These are phyloP conservation scores for Zygoascus sp. DNA, from an alignment of 1,139 yeast species.

Conservation along the genomic window DNA sequence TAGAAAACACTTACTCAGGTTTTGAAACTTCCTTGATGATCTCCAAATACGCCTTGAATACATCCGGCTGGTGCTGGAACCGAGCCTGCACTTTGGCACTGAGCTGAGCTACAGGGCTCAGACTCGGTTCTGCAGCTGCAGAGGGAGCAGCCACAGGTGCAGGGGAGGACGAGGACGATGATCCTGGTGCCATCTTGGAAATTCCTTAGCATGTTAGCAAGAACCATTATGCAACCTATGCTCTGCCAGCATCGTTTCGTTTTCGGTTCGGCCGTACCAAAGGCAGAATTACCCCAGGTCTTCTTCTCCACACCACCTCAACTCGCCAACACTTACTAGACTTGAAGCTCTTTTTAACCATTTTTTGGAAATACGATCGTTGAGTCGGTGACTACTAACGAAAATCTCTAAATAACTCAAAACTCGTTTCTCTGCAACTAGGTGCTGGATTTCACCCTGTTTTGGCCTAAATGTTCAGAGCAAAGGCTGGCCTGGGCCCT, in stretches of 20 bases:
- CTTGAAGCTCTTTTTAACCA: not conserved
- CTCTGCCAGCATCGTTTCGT: too few relatives aligned
- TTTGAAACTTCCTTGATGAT: not conserved
- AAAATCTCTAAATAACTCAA: not conserved
- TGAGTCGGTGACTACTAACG: not conserved
- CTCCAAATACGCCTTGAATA: not conserved
- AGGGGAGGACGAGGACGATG: not conserved
- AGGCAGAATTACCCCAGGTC: slow-evolving; percentile 1
- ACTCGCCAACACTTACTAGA: not conserved
- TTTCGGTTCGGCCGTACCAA: too few relatives aligned
- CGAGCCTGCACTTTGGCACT: slow-evolving; percentile 1
- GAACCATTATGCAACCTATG: too few relatives aligned
- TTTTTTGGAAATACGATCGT: not conserved
- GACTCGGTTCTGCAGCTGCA: too few relatives aligned
- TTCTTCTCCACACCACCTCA: not conserved
- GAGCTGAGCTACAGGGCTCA: not conserved
- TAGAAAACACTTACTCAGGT: not conserved
- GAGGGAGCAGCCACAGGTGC: not conserved
- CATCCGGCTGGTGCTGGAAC: not conserved
- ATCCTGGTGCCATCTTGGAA: not conserved
- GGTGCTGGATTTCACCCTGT: too few relatives aligned
- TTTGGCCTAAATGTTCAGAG: too few relatives aligned
- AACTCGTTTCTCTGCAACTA: too few relatives aligned
- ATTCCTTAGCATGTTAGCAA: not conserved
- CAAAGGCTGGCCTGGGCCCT: too few relatives aligned